phyloP scores from a whole-genome alignment of 2,329 filamentous ascomycete species.

The Penicillium concentricum region DNA sequence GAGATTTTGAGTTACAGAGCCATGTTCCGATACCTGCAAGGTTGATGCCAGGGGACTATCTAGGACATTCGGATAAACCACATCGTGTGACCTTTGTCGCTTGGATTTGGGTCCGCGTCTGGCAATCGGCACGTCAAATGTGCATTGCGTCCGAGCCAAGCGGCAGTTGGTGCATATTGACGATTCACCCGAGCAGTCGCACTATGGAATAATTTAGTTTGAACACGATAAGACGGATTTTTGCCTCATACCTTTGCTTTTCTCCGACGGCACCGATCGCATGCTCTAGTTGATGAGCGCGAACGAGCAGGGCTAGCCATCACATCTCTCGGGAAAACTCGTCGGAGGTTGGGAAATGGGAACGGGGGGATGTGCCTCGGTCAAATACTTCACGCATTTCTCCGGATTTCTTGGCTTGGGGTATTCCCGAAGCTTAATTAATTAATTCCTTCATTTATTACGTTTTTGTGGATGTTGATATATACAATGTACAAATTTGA shows the following conservation, averaged over 20 bases:
- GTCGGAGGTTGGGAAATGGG: not conserved
- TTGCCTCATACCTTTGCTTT: constrained; percentile 11
- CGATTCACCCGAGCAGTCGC: constrained; percentile 7
- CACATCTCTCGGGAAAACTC: constrained; percentile 6
- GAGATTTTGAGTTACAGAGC: not conserved
- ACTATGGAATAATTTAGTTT: constrained; percentile 8
- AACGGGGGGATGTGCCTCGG: not conserved
- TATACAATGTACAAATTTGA: not conserved
- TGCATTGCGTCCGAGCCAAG: constrained; percentile 34
- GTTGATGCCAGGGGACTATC: not conserved
- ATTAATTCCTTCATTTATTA: not conserved
- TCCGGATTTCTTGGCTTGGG: not conserved
- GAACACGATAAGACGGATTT: not conserved
- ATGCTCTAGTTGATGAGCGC: constrained; percentile 9
- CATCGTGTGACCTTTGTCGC: not conserved
- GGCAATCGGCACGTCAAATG: constrained; percentile 41
- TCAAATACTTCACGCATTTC: constrained; percentile 7
- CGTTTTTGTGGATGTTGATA: too few species aligned
- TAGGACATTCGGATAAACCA: not conserved
- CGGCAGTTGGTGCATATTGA: constrained; percentile 27
- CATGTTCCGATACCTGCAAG: not conserved
- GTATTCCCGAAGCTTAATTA: not conserved
- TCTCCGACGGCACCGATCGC: constrained; percentile 16
- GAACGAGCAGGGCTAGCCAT: constrained; percentile 6
- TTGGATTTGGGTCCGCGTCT: constrained; percentile 40